These are phyloP conservation scores for Venturia oleaginea DNA, from an alignment of 2,329 filamentous ascomycete genomes.

Conservation along the genomic window DNA sequence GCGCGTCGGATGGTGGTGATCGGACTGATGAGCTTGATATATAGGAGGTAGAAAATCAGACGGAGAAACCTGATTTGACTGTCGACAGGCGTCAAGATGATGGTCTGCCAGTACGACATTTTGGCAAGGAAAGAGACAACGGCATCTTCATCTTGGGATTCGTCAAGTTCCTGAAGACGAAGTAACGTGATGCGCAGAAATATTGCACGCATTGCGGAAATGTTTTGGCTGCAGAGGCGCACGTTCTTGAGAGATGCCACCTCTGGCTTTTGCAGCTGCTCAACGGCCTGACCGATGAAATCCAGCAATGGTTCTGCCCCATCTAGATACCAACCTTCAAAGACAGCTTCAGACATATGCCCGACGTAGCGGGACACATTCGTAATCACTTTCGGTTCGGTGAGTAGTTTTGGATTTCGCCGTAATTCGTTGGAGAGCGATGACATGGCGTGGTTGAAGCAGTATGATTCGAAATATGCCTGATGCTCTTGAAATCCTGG, in stretches of 20 bases:
- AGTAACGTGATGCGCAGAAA: slow-evolving; percentile 74
- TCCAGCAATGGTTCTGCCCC: slow-evolving; percentile 77
- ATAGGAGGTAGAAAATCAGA: slow-evolving; percentile 86
- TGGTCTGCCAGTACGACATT: slow-evolving; percentile 91
- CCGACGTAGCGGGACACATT: slow-evolving; percentile 75
- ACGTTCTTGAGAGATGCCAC: slow-evolving; percentile 76
- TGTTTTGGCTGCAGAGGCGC: slow-evolving; percentile 78
- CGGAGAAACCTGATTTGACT: slow-evolving; percentile 74
- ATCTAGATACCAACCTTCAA: slow-evolving; percentile 93
- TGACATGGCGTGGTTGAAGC: slow-evolving; percentile 66
- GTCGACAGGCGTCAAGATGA: slow-evolving; percentile 70
- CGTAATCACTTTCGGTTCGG: slow-evolving; percentile 73
- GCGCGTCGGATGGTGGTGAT: slow-evolving; percentile 59
- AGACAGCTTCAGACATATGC: slow-evolving; percentile 82
- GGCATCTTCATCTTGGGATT: slow-evolving; percentile 47
- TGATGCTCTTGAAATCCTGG: slow-evolving; percentile 92
- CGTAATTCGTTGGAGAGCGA: slow-evolving; percentile 63
- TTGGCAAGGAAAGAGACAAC: slow-evolving; percentile 66
- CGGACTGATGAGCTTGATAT: slow-evolving; percentile 72
- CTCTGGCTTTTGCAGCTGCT: slow-evolving; percentile 81
- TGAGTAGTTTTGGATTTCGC: slow-evolving; percentile 60
- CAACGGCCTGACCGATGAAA: slow-evolving; percentile 73
- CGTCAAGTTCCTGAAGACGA: slow-evolving; percentile 69
- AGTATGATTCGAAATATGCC: slow-evolving; percentile 87
- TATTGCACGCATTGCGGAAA: slow-evolving; percentile 64